These are phyloP conservation scores for Apophysomyces ossiformis DNA, from an alignment of 371 early-diverging fungal genomes.

Conservation along the genomic window DNA sequence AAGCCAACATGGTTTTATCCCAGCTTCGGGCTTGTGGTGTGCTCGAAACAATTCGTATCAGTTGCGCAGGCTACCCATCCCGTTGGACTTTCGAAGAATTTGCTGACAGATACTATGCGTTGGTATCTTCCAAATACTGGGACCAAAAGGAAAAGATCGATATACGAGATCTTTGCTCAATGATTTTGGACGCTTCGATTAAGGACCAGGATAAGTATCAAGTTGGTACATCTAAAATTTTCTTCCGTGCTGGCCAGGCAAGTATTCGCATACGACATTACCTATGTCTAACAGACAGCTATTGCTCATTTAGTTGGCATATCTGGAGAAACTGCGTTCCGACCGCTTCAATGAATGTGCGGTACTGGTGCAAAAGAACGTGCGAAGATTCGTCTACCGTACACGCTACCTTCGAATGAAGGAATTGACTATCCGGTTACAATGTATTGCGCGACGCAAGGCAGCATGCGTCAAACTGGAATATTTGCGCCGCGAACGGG, in stretches of 20 bases:
- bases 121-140: conserved; percentile 79
- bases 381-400: conserved; percentile 76
- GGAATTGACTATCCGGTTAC: conserved; percentile 62
- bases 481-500: conserved; percentile 63
- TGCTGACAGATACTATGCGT: conserved; percentile 86
- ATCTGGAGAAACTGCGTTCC: conserved; percentile 87
- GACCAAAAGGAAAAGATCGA: conserved; percentile 47
- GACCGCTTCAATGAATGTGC: conserved; percentile 84
- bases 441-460: conserved; percentile 67
- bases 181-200: conserved; percentile 75
- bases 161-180: conserved; percentile 54
- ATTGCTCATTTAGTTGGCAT: conserved; percentile 65
- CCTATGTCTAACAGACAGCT: neutral
- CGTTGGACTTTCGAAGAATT: conserved; percentile 94
- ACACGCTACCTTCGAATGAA: conserved; percentile 70
- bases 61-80: conserved; percentile 97
- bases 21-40: conserved; percentile 99
- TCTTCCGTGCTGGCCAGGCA: conserved; percentile 96
- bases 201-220: conserved; percentile 88
- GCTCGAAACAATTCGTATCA: conserved; percentile 98
- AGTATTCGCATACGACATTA: neutral
- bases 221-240: conserved; percentile 97
- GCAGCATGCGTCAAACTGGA: conserved; percentile 62
- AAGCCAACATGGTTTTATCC: conserved; percentile 89
- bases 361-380: conserved; percentile 87